Base-by-base conservation (phyloP, 108 stramenopile genomes). In the Nitzschia putrida region DNA sequence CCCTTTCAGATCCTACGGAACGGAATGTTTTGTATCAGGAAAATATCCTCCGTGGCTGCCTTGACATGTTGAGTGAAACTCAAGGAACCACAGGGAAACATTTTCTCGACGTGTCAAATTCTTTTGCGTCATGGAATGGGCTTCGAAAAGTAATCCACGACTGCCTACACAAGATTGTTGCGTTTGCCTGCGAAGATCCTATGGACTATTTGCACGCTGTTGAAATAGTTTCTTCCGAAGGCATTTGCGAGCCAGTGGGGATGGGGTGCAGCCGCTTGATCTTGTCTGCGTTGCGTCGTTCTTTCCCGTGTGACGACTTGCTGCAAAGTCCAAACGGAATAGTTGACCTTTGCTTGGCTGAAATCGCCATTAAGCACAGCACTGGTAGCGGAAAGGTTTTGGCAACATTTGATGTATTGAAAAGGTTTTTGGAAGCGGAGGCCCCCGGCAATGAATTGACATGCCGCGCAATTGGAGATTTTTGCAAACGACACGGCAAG, bases 11-110 rank as follows among this genome's bases (percentile, higher is more conserved):
- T 61, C 53, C 39, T 59, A 16, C 57, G 26, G 25, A 69, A 37
- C 44, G 77, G 58, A 59, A 64, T n/a, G 60, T 45, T 12, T 59
- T 87, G 50, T 57, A 82, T 22, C 76, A 83, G 42, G 77, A 82
- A 47, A 79, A 74, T 18, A 85, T 85, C 34, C 65, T 90, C 14
- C 47, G 53, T 57, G 88, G 85, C 22, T 69, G 86, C n/a, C 66
- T 73, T 57, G 41, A 61, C 13, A 50, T 55, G 16, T 60, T 88
- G 12, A 47, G 37, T 14, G 39, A 57, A 24, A 54, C 77, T 25
- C 69, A 71, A 23, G 45, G 49, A 14, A 60, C 77, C 25, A 51
- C 79, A 7, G 66, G 68, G 25, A 58, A 72, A n/a, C 39, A 69
- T 26, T 37, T 64, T 10, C 58, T 41, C 38, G 38, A 55, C 59